Conservation (phyloP, 176 grass and related monocot genomes). For the Triticum aestivum region DNA sequence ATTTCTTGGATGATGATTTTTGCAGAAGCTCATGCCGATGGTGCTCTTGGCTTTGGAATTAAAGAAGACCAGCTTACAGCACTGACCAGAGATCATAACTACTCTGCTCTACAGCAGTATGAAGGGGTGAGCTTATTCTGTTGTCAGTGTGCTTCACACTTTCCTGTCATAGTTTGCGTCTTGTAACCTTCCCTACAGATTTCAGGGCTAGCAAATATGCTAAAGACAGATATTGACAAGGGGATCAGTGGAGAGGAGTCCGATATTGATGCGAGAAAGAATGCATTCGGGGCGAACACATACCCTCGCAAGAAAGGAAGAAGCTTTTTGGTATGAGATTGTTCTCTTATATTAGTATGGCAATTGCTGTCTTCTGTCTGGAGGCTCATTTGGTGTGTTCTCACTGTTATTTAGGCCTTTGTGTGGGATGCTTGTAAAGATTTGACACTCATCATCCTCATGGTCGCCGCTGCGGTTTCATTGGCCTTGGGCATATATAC, state of each 20-base stretch:
- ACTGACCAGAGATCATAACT: constrained; percentile 83
- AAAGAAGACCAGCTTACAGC: constrained; percentile 70
- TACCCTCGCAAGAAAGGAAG: constrained; percentile 93
- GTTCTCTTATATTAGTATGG: neutral
- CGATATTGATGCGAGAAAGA: constrained; percentile 56
- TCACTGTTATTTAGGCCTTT: constrained; percentile 57
- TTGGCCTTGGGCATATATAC: constrained; percentile 91
- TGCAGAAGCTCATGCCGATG: constrained; percentile 23
- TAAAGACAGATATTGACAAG: constrained; percentile 61
- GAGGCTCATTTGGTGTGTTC: neutral
- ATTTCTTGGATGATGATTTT: constrained; percentile 23
- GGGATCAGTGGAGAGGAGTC: constrained; percentile 59
- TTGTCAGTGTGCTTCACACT: neutral
- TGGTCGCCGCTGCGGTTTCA: constrained; percentile 85
- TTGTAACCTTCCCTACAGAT: constrained; percentile 47
- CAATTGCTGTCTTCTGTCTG: neutral
- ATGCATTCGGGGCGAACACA: constrained; percentile 75
- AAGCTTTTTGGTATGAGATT: constrained; percentile 62
- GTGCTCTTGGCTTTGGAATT: constrained; percentile 63
- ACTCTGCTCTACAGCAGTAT: constrained; percentile 71
- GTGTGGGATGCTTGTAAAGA: constrained; percentile 96
- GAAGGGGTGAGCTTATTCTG: constrained; percentile 49
- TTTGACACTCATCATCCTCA: constrained; percentile 89
- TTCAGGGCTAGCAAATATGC: constrained; percentile 64
- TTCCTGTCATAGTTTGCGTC: constrained; percentile 11